These are phyloP conservation scores for Cydonia oblonga DNA, from an alignment of 331 rosid species.

Conservation along the genomic window DNA sequence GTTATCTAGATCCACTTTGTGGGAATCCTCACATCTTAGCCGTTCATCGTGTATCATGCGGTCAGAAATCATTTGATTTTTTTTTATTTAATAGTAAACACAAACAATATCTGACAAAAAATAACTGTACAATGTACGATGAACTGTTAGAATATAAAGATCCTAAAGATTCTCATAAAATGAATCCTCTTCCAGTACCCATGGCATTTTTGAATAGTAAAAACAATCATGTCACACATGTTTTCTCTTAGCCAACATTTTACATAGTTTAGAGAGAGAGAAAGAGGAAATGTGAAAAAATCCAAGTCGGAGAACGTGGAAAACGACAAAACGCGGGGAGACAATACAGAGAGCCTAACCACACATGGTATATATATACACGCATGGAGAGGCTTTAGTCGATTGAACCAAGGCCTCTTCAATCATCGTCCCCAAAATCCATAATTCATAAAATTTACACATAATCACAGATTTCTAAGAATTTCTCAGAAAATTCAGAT, in stretches of 20 bases:
- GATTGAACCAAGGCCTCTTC: too few species aligned
- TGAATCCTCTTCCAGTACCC: too few species aligned
- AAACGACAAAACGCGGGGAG: conserved; percentile 6
- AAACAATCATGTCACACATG: not conserved
- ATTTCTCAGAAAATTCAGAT: not conserved
- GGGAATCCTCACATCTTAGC: too few species aligned
- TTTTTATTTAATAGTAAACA: too few species aligned
- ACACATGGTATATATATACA: not conserved
- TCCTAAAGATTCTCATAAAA: accelerated
- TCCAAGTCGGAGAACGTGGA: conserved; percentile 8
- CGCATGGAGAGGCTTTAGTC: not conserved
- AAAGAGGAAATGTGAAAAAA: not conserved
- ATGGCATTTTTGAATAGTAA: not conserved
- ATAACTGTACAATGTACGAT: accelerated
- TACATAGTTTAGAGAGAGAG: too few species aligned
- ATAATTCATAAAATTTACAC: not conserved
- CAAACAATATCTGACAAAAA: too few species aligned
- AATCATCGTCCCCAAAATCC: not conserved
- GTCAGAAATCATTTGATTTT: too few species aligned
- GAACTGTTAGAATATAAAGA: accelerated
- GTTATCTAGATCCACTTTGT: too few species aligned
- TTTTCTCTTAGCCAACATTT: not conserved
- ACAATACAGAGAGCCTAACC: not conserved
- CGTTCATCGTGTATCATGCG: too few species aligned
- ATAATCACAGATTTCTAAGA: not conserved